Evolutionary conservation across 2,329 filamentous ascomycete genomes (phyloP), one percentile per base, ranked within the genome.

Genomic region (Chaetoscypha palmicola): DNA sequence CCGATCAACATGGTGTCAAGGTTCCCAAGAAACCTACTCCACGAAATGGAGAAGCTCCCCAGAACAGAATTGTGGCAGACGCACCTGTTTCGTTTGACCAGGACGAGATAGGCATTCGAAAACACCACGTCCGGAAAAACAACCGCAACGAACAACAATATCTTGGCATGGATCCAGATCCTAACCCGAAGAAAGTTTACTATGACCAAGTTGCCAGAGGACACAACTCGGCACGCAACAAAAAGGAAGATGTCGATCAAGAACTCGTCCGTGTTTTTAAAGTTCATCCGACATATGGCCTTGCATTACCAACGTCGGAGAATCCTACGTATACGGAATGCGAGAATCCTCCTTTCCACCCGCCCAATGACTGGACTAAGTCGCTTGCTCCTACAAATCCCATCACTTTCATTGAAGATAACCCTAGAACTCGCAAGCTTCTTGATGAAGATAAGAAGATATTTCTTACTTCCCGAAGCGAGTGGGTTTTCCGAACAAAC

Each of bases 81-180:
- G 46, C 51, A 9, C 51, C 47, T 36, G 45, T 58, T 33, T 43
- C 33, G 4, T 62, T 58, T 34, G 57, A 61, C 9, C 42, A 52
- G 4, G 38, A 53, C 41, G 59, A 62, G 28, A 62, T 62, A 47
- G 59, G 59, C 23, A 43, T 58, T 28, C 47, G 58, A 30, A 49
- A 51, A n/a, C 54, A 57, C 30, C 41, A 53, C 20, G 43, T 51
- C 23, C 49, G 54, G 24, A 49, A 49, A 31, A 49, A 51, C 37
- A 48, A 51, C 30, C 45, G 46, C 32, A 56, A 54, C n/a, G 48
- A 56, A 19, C 43, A 50, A 14, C 47, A 49, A 17, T 57, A 53
- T 16, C 38, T 58, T 22, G 57, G 57, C 9, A 52, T 51, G 38
- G 58, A 58, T 36, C 36, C 47, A 22, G 45, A 49, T 40, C 53